Evolutionary conservation across 495 filamentous ascomycete genomes (phyloP), one percentile per base, ranked within the genome.

Genomic region (Parachaetomium inaequale): DNA sequence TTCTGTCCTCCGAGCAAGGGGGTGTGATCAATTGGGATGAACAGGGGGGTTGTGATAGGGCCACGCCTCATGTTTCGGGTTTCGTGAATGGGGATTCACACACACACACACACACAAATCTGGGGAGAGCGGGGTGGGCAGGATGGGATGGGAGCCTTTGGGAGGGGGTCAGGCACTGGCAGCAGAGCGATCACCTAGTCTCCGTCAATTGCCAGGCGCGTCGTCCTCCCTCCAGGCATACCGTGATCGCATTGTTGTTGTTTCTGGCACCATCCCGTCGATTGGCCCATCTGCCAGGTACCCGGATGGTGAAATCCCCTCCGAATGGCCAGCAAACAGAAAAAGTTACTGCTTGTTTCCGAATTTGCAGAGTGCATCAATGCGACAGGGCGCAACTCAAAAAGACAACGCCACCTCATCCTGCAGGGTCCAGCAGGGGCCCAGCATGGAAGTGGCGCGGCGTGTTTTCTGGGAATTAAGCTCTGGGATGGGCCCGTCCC

Each of bases 401-500:
- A n/a, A 28, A 34, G 50, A 36, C 50, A 53, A 21, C 50, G 36
- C 50, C 50, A 53, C 50, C 50, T 31, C 49, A 32, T 32, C 49
- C 49, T 51, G 49, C 49, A 51, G 49, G 49, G 49, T 4, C 49
- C 10, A 3, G 17, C 14, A 25, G 10, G 45, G 25, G 45, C 21
- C 45, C n/a, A n/a, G n/a, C n/a, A n/a, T n/a, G n/a, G n/a, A n/a
- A n/a, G n/a, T n/a, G n/a, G n/a, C n/a, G n/a, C n/a, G n/a, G 38
- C 38, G 38, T 40, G 38, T 15, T 40, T 40, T 3, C 11, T 3
- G 2, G 23, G 21, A 57, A 21, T 57, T 45, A 43, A 43, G 55
- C 17, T 57, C 38, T 36, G 19, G 42, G 19, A n/a, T n/a, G n/a
- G n/a, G n/a, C n/a, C n/a, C n/a, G 29, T 47, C 58, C 63, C 63